Conservation (phyloP, 371 early-diverging fungal species). For the Blastocladiella emersonii region DNA sequence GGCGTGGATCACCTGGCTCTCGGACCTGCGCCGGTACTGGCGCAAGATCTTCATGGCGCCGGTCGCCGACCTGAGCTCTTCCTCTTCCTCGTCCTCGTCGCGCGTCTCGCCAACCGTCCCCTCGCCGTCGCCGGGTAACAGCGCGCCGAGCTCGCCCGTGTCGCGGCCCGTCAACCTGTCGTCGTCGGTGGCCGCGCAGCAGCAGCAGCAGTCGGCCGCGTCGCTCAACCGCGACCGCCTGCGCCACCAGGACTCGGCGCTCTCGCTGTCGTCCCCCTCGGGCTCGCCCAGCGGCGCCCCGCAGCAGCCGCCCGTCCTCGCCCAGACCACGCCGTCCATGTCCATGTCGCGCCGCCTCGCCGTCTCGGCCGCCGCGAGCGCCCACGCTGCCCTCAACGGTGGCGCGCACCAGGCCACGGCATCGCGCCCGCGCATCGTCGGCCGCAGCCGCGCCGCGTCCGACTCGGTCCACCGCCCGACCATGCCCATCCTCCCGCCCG, state of each 20-base stretch:
- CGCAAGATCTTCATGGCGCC: neutral
- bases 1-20: neutral
- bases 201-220: neutral
- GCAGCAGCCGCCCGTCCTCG: too few relatives aligned
- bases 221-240: neutral
- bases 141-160: too few relatives aligned
- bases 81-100: too few relatives aligned
- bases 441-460: neutral
- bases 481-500: neutral
- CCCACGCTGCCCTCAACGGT: too few relatives aligned
- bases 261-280: neutral
- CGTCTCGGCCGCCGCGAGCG: neutral
- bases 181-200: neutral
- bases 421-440: neutral
- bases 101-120: too few relatives aligned
- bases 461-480: neutral
- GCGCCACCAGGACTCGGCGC: neutral
- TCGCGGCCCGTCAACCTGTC: neutral
- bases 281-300: neutral
- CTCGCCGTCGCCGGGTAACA: too few relatives aligned
- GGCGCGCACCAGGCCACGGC: too few relatives aligned
- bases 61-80: neutral
- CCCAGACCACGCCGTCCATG: neutral
- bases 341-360: neutral
- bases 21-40: neutral